Evolutionary conservation across 176 grass and related monocot species (phyloP), one percentile per base, ranked within the genome.

Genomic region (Eleusine indica): DNA sequence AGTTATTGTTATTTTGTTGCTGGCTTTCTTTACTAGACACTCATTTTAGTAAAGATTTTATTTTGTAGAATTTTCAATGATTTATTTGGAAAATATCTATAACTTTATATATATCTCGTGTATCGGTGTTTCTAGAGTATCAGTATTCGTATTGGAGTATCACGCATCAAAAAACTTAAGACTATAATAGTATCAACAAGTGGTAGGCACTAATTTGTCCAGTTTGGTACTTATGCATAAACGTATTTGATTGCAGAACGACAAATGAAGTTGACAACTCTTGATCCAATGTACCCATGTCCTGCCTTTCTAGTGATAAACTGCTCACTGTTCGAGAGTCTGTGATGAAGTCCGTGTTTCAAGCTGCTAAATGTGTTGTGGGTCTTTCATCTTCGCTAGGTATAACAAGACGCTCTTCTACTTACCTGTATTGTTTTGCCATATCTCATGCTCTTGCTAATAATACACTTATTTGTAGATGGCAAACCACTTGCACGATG

Each of bases 301-400:
- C 38, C 3, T 70, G 38, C 39, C 67, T 70, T 42, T 42, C 38
- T 11, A 70, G 18, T 11, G 17, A 70, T 3, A 1, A n/a, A 0
- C 67, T 42, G 38, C 67, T 71, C 3, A 9, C 41, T 5, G 41
- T 71, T 47, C 68, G 68, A 46, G 68, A 71, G 42, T 71, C 21
- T 0, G 68, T 19, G 4, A 46, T 11, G 4, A 22, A 71, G 13
- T 47, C 1, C 0, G 4, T 71, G 19, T 12, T 46, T 46, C 41
- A 71, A 71, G 68, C 11, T 46, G 68, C 68, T 11, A 71, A 46
- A 71, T 6, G n/a, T 71, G 68, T 71, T 21, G 42, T 71, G 9
- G 41, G 41, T n/a, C 41, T 71, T 28, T 71, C 68, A 4, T 71
- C 68, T 1, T 28, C 42, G 3, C 13, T 47, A 22, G 68, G 68